phyloP scores from a whole-genome alignment of 371 early-diverging fungal genomes.

The Mucor mucedo region DNA sequence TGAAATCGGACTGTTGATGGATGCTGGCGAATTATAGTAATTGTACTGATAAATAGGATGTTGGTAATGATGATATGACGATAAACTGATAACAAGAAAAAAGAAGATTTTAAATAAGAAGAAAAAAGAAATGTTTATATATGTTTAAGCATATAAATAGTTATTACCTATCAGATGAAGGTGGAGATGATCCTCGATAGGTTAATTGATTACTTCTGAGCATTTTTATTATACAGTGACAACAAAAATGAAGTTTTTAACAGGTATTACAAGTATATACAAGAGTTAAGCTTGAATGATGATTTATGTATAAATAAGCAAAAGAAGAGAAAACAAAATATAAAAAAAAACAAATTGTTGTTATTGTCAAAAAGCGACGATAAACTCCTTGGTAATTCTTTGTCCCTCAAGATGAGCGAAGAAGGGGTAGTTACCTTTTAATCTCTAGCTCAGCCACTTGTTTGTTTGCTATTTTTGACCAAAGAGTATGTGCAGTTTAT shows the following conservation, averaged over 20 bases:
- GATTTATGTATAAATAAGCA: neutral
- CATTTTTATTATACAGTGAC: constrained; percentile 2
- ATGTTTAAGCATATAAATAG: neutral
- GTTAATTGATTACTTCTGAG: constrained; percentile 13
- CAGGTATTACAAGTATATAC: constrained; percentile 4
- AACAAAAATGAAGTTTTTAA: constrained; percentile 4
- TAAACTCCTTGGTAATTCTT: constrained; percentile 1
- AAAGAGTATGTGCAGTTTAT: neutral
- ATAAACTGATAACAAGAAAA: neutral
- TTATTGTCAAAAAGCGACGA: neutral
- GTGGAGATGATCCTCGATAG: constrained; percentile 6
- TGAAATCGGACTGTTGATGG: constrained; percentile 11
- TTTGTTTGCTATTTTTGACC: constrained; percentile 1
- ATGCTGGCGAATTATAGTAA: neutral
- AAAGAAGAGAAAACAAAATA: neutral
- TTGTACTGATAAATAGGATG: neutral
- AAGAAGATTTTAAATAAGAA: neutral
- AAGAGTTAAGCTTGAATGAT: constrained; percentile 5
- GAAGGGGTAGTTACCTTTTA: neutral
- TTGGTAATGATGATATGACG: constrained; percentile 1
- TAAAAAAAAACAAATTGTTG: neutral
- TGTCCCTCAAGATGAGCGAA: neutral
- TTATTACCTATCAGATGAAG: constrained; percentile 11
- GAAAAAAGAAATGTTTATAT: neutral
- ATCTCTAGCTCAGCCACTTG: neutral